These are phyloP conservation scores for Phaeoacremonium minimum DNA, from an alignment of 2,329 filamentous ascomycete species.

Conservation along the genomic window DNA sequence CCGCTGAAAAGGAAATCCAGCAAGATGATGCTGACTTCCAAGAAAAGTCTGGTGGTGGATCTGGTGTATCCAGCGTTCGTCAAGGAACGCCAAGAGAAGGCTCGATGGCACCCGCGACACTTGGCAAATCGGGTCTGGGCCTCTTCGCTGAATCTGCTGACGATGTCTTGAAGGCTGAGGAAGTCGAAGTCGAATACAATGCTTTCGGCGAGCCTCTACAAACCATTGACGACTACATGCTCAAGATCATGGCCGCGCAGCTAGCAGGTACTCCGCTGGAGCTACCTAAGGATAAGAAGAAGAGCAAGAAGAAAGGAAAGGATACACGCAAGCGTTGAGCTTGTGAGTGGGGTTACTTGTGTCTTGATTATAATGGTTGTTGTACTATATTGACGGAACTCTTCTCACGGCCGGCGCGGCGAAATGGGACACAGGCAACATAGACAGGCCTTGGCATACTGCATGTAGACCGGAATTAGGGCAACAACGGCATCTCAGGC, in stretches of 20 bases:
- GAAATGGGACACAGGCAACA: no score
- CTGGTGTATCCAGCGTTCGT: constrained; percentile 44
- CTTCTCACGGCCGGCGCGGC: no score
- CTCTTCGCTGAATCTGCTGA: constrained; percentile 31
- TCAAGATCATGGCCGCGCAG: constrained; percentile 61
- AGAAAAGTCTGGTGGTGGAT: constrained; percentile 50
- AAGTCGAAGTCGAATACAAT: constrained; percentile 36
- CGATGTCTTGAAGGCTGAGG: constrained; percentile 15
- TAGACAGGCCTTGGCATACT: no score
- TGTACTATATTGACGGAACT: no score
- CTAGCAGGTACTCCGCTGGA: constrained; percentile 57
- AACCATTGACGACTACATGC: constrained; percentile 72
- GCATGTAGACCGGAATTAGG: no score
- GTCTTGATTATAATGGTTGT: no score
- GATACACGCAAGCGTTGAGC: constrained; percentile 52
- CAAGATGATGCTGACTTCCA: constrained; percentile 83
- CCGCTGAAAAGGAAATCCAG: constrained; percentile 84
- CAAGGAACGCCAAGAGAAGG: constrained; percentile 46
- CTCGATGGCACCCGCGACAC: constrained; percentile 21
- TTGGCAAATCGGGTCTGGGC: constrained; percentile 29
- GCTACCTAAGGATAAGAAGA: constrained; percentile 61
- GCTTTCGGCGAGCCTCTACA: constrained; percentile 54
- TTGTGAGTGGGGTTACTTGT: no score
- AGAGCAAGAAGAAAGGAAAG: constrained; percentile 54
- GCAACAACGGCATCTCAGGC: no score